Conservation (phyloP, 495 filamentous ascomycete genomes). For the Penicillium lividum region DNA sequence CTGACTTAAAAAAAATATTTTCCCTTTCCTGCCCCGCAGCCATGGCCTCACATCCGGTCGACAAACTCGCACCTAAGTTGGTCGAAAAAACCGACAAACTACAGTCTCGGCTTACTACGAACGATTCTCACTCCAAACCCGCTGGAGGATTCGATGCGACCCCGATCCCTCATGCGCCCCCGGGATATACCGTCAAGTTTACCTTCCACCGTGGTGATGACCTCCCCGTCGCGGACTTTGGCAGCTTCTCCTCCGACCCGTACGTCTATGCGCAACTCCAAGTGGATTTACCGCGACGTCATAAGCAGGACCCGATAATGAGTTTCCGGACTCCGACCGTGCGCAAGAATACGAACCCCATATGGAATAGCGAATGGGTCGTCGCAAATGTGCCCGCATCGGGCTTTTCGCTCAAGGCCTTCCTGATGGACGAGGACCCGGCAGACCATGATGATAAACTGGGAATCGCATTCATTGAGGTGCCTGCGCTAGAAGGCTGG, state of each 20-base stretch:
- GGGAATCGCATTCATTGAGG: slow-evolving; percentile 74
- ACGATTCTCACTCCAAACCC: slow-evolving; percentile 44
- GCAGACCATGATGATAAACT: slow-evolving; percentile 85
- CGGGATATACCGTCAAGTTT: slow-evolving; percentile 81
- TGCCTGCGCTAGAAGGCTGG: slow-evolving; percentile 64
- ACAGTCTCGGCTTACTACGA: slow-evolving; percentile 49
- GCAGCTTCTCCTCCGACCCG: slow-evolving; percentile 78
- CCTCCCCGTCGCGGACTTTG: slow-evolving; percentile 79
- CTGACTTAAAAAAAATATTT: not conserved
- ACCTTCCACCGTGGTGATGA: slow-evolving; percentile 79
- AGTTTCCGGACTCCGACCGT: slow-evolving; percentile 76
- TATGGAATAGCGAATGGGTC: slow-evolving; percentile 84
- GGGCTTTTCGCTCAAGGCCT: slow-evolving; percentile 77
- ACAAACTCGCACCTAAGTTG: slow-evolving; percentile 49
- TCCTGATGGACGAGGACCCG: slow-evolving; percentile 86
- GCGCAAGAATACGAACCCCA: slow-evolving; percentile 66
- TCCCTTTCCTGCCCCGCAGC: slow-evolving; percentile 12
- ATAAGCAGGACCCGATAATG: slow-evolving; percentile 76
- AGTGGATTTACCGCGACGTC: slow-evolving; percentile 62
- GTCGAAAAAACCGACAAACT: slow-evolving; percentile 60
- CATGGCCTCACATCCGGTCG: slow-evolving; percentile 30
- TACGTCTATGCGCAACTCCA: slow-evolving; percentile 72
- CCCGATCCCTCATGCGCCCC: slow-evolving; percentile 67
- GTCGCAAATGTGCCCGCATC: slow-evolving; percentile 78
- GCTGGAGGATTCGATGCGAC: slow-evolving; percentile 79